Conservation (phyloP, 1,139 yeast genomes). For the Blastobotrys arbuscula region DNA sequence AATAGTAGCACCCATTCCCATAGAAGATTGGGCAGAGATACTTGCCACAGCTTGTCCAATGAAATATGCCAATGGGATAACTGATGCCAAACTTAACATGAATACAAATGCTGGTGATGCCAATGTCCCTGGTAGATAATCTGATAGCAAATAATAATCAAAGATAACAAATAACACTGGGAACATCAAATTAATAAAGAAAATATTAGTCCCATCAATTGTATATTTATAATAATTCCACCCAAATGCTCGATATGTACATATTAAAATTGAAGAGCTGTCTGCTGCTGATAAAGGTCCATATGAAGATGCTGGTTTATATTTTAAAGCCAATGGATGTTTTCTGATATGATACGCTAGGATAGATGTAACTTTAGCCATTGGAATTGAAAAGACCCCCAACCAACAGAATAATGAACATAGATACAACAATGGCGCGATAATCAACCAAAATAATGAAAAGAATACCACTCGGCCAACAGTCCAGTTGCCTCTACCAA, state of each 20-base stretch:
- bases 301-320: slow-evolving; percentile 55
- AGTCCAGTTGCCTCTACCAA: slow-evolving; percentile 94
- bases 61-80: slow-evolving; percentile 90
- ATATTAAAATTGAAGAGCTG: slow-evolving; percentile 47
- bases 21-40: slow-evolving; percentile 94
- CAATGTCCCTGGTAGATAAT: slow-evolving; percentile 36
- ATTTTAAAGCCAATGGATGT: slow-evolving; percentile 81
- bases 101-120: slow-evolving; percentile 47
- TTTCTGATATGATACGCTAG: slow-evolving; percentile 75
- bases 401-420: slow-evolving; percentile 71
- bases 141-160: slow-evolving; percentile 64
- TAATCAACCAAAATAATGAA: slow-evolving; percentile 58
- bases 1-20: slow-evolving; percentile 99
- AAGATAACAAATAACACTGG: slow-evolving; percentile 78
- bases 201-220: slow-evolving; percentile 91
- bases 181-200: slow-evolving; percentile 75
- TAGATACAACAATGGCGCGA: slow-evolving; percentile 60
- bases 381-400: slow-evolving; percentile 83
- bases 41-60: slow-evolving; percentile 99
- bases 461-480: slow-evolving; percentile 76
- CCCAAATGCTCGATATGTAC: slow-evolving; percentile 92
- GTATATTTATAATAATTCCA: slow-evolving; percentile 92
- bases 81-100: slow-evolving; percentile 70
- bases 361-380: slow-evolving; percentile 70
- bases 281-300: slow-evolving; percentile 34